Conservation (phyloP, 768 basidiomycete genomes). For the Pleurotus tuber-regium region DNA sequence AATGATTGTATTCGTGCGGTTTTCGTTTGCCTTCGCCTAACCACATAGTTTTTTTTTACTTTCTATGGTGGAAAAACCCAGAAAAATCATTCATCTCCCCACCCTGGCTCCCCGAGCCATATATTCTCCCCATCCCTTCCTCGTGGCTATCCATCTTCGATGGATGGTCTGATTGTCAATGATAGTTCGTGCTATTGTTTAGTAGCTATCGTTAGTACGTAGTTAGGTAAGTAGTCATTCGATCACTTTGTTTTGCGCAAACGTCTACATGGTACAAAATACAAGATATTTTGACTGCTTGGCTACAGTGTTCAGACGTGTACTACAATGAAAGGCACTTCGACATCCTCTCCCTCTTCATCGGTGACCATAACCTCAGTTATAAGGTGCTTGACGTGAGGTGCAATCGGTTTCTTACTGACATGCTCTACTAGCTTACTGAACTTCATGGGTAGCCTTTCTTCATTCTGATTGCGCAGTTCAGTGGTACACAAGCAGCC, state of each 20-base stretch:
- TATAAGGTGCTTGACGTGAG: conserved; percentile 79
- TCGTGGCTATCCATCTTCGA: conserved; percentile 17
- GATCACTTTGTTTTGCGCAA: conserved; percentile 20
- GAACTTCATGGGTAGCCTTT: conserved; percentile 86
- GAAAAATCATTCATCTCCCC: conserved; percentile 10
- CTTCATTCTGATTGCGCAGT: conserved; percentile 60
- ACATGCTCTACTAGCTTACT: conserved; percentile 89
- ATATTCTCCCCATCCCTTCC: conserved; percentile 13
- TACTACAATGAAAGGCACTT: conserved; percentile 45
- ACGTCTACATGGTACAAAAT: conserved; percentile 14
- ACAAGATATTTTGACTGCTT: conserved; percentile 15
- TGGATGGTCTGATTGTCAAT: no score
- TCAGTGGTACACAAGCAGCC: not conserved
- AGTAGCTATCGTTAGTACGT: no score
- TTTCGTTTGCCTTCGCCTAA: conserved; percentile 9
- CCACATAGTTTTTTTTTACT: conserved; percentile 10
- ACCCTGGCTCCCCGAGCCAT: no score
- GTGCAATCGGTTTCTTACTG: conserved; percentile 89
- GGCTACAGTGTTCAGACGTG: conserved; percentile 3
- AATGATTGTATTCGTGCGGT: conserved; percentile 9
- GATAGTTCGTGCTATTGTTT: no score
- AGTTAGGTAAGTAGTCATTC: conserved; percentile 49
- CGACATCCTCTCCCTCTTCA: conserved; percentile 92
- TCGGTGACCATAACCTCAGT: conserved; percentile 95
- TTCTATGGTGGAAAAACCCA: not conserved